phyloP scores from a whole-genome alignment of 169 alveolate genomes.

The Plasmodium fragile region DNA sequence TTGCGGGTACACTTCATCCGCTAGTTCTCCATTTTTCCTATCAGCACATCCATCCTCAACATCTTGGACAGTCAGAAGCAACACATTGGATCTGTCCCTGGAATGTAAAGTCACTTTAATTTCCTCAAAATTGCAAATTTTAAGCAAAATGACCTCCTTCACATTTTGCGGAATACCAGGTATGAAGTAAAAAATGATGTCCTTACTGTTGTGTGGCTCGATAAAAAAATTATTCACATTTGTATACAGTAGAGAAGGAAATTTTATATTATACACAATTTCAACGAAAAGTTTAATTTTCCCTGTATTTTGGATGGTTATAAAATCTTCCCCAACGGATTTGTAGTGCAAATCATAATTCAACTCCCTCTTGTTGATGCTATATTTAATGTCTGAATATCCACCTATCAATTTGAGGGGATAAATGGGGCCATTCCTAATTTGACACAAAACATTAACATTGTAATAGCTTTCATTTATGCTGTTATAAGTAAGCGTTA shows the following conservation, averaged over 20 bases:
- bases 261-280: conserved; percentile 47
- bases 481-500: conserved; percentile 52
- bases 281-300: conserved; percentile 57
- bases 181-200: conserved; percentile 55
- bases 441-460: conserved; percentile 43
- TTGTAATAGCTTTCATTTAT: conserved; percentile 60
- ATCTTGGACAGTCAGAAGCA: conserved; percentile 18
- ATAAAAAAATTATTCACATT: conserved; percentile 67
- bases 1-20: background rate
- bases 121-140: conserved; percentile 74
- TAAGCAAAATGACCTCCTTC: conserved; percentile 28
- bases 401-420: conserved; percentile 55
- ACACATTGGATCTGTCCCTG: background rate
- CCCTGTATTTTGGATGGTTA: conserved; percentile 65
- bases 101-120: conserved; percentile 36
- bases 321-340: conserved; percentile 47
- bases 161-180: conserved; percentile 48
- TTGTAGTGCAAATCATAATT: conserved; percentile 47
- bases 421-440: conserved; percentile 63
- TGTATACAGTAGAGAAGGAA: conserved; percentile 62
- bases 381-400: conserved; percentile 62
- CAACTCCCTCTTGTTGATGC: conserved; percentile 29
- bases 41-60: background rate
- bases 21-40: background rate
- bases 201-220: conserved; percentile 65